Evolutionary conservation across 2,329 filamentous ascomycete genomes (phyloP), one percentile per base, ranked within the genome.

Genomic region (Sclerotinia sclerotiorum): DNA sequence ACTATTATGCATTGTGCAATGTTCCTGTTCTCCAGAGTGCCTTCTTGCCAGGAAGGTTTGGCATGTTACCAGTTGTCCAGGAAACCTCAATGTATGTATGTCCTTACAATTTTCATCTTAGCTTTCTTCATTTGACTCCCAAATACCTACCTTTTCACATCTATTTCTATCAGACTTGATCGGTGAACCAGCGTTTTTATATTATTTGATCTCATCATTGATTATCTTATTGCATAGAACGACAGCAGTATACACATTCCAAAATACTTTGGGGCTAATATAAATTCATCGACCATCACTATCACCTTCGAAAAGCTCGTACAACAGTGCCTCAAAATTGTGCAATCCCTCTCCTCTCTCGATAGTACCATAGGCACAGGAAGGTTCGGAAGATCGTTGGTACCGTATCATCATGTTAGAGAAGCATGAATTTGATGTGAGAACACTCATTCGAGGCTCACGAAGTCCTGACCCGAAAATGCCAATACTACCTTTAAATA

Each of bases 361-460:
- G 4, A 35, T 35, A 10, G 24, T 32, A 49, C 17, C 44, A 10
- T 35, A 61, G 35, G 15, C 15, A 42, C 15, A 44, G 42, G 24
- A 15, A 13, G 13, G 11, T 7, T 27, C n/a, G 11, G 21, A 5
- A 10, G 52, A 8, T 24, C 24, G 21, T 32, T n/a, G 15, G 44
- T 17, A 29, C 44, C 7, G n/a, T n/a, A 61, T 61, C 8, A 35
- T 42, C 46, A 63, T 63, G 60, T 8, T 3, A 27, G 29, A 63
- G 3, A 63, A 63, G 32, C 29, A 51, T 29, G 32, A 63, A 21
- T 63, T 39, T 63, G 60, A 51, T 51, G 60, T 51, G 32, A 29
- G 46, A 63, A 13, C 32, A 27, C 60, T 63, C 46, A 51, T 2
- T 19, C 60, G 46, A 27, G 21, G 32, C 19, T 51, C 60, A 21